A percentile compares a stretch with the other conserved stretches of the same genome.
These are phyloP conservation scores for Fonsecaea monophora DNA, from an alignment of 2,329 filamentous ascomycete genomes.

Conservation along the genomic window DNA sequence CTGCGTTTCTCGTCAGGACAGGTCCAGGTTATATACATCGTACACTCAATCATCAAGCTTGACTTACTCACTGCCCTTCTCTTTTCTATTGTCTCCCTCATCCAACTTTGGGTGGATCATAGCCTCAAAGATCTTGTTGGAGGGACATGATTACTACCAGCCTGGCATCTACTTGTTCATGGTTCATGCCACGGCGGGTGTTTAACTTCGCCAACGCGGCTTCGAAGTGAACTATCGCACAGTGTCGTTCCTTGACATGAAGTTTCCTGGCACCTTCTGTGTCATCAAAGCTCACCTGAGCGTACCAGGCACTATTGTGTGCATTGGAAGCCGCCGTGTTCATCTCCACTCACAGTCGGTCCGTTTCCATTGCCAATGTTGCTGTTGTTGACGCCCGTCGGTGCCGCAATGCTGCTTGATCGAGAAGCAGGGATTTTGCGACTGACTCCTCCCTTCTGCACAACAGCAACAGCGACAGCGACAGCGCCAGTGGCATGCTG, in stretches of 20 bases:
- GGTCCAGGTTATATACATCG: no score
- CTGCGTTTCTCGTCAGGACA: no score
- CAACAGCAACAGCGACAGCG: no score
- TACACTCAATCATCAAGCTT: no score
- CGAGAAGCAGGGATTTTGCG: neutral
- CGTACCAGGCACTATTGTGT: neutral
- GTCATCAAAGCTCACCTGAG: neutral
- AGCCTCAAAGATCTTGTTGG: no score
- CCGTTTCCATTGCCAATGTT: neutral
- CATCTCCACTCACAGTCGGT: neutral
- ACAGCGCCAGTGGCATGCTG: neutral
- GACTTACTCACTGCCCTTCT: no score
- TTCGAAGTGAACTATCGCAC: slow-evolving; percentile 16
- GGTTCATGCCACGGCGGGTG: no score
- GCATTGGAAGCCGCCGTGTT: neutral
- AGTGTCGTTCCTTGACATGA: slow-evolving; percentile 2
- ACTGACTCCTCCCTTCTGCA: neutral
- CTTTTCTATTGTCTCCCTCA: no score
- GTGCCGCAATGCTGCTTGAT: neutral
- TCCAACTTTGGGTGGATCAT: no score
- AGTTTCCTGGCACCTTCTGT: neutral
- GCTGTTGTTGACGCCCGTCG: neutral
- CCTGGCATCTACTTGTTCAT: no score
- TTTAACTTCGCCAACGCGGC: no score
- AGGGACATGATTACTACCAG: no score